Percentiles rank a stretch among this genome's conserved stretches.
phyloP scores from a whole-genome alignment of 2,329 filamentous ascomycete species.

The Cladophialophora immunda region DNA sequence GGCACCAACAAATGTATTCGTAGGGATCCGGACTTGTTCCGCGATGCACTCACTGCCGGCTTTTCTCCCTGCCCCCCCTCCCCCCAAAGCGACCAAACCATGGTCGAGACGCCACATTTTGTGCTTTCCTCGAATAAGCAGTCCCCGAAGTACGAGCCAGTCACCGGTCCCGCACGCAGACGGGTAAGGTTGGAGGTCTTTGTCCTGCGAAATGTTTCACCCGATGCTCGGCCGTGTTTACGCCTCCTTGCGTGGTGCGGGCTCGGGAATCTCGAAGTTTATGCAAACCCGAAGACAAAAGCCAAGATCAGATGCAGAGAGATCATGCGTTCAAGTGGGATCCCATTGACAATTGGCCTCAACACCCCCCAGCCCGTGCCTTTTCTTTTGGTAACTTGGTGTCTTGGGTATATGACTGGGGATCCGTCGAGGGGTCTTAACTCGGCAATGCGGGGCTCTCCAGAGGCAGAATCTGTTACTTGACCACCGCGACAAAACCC shows the following conservation, averaged over 20 bases:
- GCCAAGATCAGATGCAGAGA: background rate
- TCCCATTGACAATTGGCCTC: no score
- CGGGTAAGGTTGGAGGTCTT: background rate
- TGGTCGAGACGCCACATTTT: background rate
- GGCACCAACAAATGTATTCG: background rate
- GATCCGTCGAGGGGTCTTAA: no score
- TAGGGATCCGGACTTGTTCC: background rate
- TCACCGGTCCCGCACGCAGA: background rate
- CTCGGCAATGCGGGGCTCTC: no score
- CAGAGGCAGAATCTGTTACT: no score
- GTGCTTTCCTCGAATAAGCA: background rate
- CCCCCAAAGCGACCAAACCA: background rate
- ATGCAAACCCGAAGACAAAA: background rate
- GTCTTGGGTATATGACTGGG: no score
- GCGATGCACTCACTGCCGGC: background rate
- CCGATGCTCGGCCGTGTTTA: background rate
- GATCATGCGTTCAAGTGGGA: no score
- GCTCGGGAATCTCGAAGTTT: conserved; percentile 4
- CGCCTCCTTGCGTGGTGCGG: background rate
- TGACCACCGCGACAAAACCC: no score
- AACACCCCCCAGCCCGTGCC: no score
- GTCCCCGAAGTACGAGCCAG: background rate
- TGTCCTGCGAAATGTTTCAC: background rate
- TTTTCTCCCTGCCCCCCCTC: background rate
- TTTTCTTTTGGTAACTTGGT: no score